Base-by-base conservation (phyloP, 371 early-diverging fungal genomes). In the Syncephalastrum racemosum region DNA sequence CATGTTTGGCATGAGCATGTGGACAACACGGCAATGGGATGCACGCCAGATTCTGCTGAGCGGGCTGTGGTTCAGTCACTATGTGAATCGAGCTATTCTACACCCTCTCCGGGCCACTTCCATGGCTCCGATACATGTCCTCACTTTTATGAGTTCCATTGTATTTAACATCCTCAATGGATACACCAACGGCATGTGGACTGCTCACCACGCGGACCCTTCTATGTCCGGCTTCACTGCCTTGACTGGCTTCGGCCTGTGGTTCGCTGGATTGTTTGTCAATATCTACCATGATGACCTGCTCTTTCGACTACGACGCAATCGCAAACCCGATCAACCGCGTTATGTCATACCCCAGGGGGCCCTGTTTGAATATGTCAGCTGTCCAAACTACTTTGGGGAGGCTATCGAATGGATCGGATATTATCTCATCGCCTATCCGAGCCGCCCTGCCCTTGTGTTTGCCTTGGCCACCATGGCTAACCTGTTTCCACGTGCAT, bases 391-490 rank as follows among this genome's bases (percentile, higher is more conserved):
- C 55, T 89, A 84, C 56, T 63, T 88, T 19, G 71, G 80, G 48
- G 90, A 89, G 53, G 27, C 67, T 0, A 50, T 86, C 0, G 88
- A 89, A 61, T 89, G 90, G 90, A 53, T 54, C 1, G 90, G 90
- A 1, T 87, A 60, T 66, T 79, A 84, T 1, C 22, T 88, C 1
- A 74, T 77, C 15, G 62, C 83, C 1, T 68, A 53, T 24, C 63
- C 66, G 6, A 73, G 68, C 27, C 14, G 62, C 5, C 83, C 89
- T 12, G 87, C 84, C 2, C 56, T 73, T 54, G 46, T 77, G 3
- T 89, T 89, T 73, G 74, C 62, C 13, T 27, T 71, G 0, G 51
- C 68, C 2, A 86, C 84, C 0, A 53, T 66, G 4, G 74, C 77
- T n/a, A 87, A 87, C 62, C 65, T 89, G 20, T 52, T 79, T 15